phyloP scores from a whole-genome alignment of 176 grass and related monocot genomes.

The Triticum dicoccoides region DNA sequence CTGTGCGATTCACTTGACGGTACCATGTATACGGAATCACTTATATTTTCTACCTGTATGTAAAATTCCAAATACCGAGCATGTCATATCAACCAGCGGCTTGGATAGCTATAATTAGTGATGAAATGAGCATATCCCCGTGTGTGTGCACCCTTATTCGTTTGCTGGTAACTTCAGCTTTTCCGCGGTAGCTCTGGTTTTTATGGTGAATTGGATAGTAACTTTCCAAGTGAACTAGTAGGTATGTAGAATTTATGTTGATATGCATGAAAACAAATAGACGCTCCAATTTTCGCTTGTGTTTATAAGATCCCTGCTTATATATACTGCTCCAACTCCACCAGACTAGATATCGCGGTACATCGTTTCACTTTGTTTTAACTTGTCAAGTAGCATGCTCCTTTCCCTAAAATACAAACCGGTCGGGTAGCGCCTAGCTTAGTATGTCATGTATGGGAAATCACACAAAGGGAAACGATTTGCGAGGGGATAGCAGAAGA shows the following conservation, averaged over 20 bases:
- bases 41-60: not conserved
- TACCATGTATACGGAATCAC: not conserved
- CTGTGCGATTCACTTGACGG: not conserved
- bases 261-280: no score
- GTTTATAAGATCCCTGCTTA: not conserved
- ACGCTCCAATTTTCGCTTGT: not conserved
- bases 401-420: not conserved
- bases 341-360: not conserved
- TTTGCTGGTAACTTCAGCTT: not conserved
- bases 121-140: not conserved
- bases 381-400: not conserved
- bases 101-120: not conserved
- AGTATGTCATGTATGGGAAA: not conserved
- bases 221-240: not conserved
- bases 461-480: not conserved
- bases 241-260: not conserved
- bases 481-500: not conserved
- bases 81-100: no score
- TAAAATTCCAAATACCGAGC: not conserved
- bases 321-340: not conserved
- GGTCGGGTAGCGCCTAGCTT: not conserved
- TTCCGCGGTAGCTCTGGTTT: not conserved
- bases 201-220: not conserved
- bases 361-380: not conserved
- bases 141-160: no score